These are phyloP conservation scores for Tulasnella calospora DNA, from an alignment of 768 basidiomycete species.

Conservation along the genomic window DNA sequence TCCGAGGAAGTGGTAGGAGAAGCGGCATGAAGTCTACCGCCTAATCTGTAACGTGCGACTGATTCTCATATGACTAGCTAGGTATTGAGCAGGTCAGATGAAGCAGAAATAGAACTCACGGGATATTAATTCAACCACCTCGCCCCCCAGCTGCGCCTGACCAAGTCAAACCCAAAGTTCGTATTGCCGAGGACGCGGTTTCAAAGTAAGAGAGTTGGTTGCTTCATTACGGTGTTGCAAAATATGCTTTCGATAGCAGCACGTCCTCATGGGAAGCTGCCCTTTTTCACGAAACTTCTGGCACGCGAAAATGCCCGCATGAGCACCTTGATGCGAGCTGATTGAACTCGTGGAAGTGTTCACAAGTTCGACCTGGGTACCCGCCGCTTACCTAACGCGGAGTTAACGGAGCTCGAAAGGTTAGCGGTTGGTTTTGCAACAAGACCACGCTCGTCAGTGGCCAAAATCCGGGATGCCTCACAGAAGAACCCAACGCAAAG, in stretches of 20 bases:
- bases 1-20: not conserved
- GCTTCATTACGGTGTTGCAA: not conserved
- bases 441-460: constrained; percentile 2
- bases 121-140: not conserved
- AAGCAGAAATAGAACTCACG: not conserved
- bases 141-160: not conserved
- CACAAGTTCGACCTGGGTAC: not conserved
- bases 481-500: not conserved
- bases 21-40: not conserved
- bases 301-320: not conserved
- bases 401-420: not conserved
- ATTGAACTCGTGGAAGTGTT: not conserved
- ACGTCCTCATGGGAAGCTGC: not conserved
- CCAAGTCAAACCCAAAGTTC: not conserved
- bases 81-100: not conserved
- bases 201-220: not conserved
- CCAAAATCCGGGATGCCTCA: constrained; percentile 22
- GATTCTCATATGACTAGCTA: not conserved
- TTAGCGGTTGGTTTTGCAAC: constrained; percentile 6
- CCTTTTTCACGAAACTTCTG: not conserved
- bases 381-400: not conserved
- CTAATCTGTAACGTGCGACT: not conserved
- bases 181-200: not conserved
- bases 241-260: not conserved
- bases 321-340: not conserved